Evolutionary conservation across 345 rosid species (phyloP), one percentile per base, ranked within the genome.

Genomic region (Hypericum androsaemum): DNA sequence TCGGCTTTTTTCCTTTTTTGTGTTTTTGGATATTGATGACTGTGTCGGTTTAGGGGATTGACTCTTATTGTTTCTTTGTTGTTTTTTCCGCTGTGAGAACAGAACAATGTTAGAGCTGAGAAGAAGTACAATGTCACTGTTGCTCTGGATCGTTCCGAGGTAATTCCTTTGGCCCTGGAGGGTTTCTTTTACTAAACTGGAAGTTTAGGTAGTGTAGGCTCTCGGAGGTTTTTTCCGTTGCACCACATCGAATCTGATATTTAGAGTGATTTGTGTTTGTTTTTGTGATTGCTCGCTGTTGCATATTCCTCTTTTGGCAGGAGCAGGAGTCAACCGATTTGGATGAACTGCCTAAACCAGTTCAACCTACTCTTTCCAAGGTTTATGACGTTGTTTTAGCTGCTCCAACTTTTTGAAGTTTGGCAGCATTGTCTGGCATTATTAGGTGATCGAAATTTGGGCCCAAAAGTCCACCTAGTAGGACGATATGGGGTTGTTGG

Each of bases 321-420:
- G 77, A 72, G n/a, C n/a, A n/a, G 61, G 69, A 57, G 47, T 60
- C 77, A 0, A 63, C 48, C 58, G 80, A 72, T n/a, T 71, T 78
- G 10, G 59, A 75, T 53, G 74, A 82, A 37, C 67, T 75, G 44
- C 67, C 82, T 38, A 47, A 60, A 10, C 72, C 70, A 53, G 45
- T 78, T 52, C 73, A 60, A 41, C 88, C 83, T 43, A 69, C 71
- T 7, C 63, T 82, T 65, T 62, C 81, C 47, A 77, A 78, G 86
- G 90, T 82, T 74, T 43, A 65, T 52, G 59, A 22, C 32, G 32
- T 4, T 4, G 4, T 22, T 22, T 22, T 22, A 1, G 1, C 4
- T 22, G 32, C 32, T 22, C 32, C 32, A 22, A 22, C 4, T 22
- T 22, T 1, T 22, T 4, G 32, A 22, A 1, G 32, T 22, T 22